Base-by-base conservation (phyloP, 306 rosid species). In the Senna siamea region DNA sequence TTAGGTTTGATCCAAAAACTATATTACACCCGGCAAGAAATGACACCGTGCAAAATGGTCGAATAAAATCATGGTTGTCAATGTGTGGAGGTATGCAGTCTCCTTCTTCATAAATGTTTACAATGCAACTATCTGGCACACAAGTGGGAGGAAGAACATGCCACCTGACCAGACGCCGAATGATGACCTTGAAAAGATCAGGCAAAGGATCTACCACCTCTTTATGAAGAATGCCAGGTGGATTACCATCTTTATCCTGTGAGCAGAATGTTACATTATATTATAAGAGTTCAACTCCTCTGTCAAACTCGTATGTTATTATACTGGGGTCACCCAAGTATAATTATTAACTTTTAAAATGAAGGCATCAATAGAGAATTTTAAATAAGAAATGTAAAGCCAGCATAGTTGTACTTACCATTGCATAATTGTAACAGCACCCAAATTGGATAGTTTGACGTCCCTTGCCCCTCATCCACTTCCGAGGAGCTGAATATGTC, bases 391-490 rank as follows among this genome's bases (percentile, higher is more conserved):
- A 66, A 73, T 5, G 41, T 66, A 56, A 66, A 67, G 51, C 23
- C 19, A 47, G 65, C 54, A 51, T 15, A 57, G 64, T 51, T 34
- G 57, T 18, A 81, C 90, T 85, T 64, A 94, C 99, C 75, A 74
- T 41, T 56, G 95, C 95, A 82, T 94, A 94, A 74, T 94, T 94
- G 85, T 92, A 94, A 74, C 99, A 94, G 60, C 99, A 94, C 19
- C 99, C 99, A 37, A 89, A 94, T 81, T 94, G 97, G 63, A 94
- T 77, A 43, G 97, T 89, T 66, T 88, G 87, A 46, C 96, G 99
- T 43, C 99, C 97, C 90, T 94, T 94, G 54, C 99, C 99, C 86
- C 82, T 86, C 96, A 92, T 94, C 96, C 97, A 94, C 85, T 92
- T 92, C 38, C 69, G 84, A 26, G 97, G 99, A 66, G 95, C 97